Evolutionary conservation across 2,329 filamentous ascomycete species (phyloP).

Genomic region (Ramichloridium luteum): DNA sequence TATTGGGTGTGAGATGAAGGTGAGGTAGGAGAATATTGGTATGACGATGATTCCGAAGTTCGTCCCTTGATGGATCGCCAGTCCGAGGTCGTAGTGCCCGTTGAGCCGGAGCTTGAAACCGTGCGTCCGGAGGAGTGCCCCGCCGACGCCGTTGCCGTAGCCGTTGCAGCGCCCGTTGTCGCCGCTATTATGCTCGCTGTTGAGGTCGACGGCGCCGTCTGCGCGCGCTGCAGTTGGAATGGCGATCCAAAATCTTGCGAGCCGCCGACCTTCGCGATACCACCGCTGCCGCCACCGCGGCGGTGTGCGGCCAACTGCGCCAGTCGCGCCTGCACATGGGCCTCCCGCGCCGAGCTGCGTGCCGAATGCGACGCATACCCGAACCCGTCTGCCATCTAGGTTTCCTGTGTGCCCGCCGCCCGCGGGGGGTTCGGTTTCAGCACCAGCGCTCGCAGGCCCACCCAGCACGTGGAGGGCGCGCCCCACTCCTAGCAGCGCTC

Average conservation of each 20-base stretch:
- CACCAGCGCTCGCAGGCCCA: too few relatives aligned
- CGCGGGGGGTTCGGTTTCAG: too few relatives aligned
- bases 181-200: background rate
- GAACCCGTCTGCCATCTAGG: conserved; percentile 1
- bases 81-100: background rate
- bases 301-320: conserved; percentile 8
- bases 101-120: too few relatives aligned
- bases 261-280: too few relatives aligned
- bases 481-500: too few relatives aligned
- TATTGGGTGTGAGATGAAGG: too few relatives aligned
- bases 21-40: too few relatives aligned
- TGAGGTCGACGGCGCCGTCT: background rate
- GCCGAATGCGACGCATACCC: background rate
- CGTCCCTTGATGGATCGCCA: background rate
- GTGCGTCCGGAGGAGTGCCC: too few relatives aligned
- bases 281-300: too few relatives aligned
- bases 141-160: background rate
- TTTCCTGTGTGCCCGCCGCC: too few relatives aligned
- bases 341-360: background rate
- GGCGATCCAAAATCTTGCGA: too few relatives aligned
- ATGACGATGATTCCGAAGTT: conserved; percentile 1
- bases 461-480: too few relatives aligned
- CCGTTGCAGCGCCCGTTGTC: background rate
- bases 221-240: conserved; percentile 4
- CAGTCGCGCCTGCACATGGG: conserved; percentile 8